These are phyloP conservation scores for Coleophoma cylindrospora DNA, from an alignment of 2,329 filamentous ascomycete genomes.

Conservation along the genomic window DNA sequence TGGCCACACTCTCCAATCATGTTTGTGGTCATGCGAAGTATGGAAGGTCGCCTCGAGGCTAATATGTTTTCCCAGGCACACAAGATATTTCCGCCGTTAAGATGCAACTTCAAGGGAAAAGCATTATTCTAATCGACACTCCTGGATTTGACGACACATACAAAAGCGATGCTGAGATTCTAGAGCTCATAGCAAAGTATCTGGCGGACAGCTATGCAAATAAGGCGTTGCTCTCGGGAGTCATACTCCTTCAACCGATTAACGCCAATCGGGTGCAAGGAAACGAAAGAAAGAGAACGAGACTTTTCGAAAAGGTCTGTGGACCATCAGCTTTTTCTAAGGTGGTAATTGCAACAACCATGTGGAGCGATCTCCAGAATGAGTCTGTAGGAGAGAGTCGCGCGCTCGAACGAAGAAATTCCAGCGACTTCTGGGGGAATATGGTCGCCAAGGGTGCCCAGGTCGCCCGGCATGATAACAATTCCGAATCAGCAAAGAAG, in stretches of 20 bases:
- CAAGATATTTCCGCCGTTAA: constrained; percentile 1
- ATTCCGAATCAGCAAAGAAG: too few species aligned
- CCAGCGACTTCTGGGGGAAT: constrained; percentile 4
- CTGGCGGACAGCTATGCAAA: constrained; percentile 11
- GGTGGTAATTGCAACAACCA: constrained; percentile 32
- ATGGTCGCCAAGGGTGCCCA: constrained; percentile 3
- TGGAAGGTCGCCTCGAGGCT: background rate
- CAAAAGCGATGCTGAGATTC: constrained; percentile 29
- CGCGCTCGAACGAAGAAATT: constrained; percentile 12
- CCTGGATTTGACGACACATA: constrained; percentile 35
- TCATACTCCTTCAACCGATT: constrained; percentile 30
- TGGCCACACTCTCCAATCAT: constrained; percentile 25
- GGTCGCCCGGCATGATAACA: background rate
- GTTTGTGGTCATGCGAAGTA: constrained; percentile 10
- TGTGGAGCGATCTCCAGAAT: constrained; percentile 25
- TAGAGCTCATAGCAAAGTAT: constrained; percentile 27
- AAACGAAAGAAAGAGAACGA: constrained; percentile 25
- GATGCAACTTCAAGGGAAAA: constrained; percentile 12
- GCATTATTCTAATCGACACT: constrained; percentile 23
- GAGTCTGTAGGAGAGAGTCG: constrained; percentile 8
- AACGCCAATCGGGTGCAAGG: constrained; percentile 27
- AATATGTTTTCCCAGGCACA: background rate
- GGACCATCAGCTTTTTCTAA: constrained; percentile 27
- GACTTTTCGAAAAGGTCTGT: constrained; percentile 33
- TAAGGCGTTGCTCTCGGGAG: constrained; percentile 25